Percentiles rank a stretch among this genome's conserved stretches.
Evolutionary conservation across 2,329 filamentous ascomycete genomes (phyloP).

Genomic region (Tolypocladium cylindrosporum): DNA sequence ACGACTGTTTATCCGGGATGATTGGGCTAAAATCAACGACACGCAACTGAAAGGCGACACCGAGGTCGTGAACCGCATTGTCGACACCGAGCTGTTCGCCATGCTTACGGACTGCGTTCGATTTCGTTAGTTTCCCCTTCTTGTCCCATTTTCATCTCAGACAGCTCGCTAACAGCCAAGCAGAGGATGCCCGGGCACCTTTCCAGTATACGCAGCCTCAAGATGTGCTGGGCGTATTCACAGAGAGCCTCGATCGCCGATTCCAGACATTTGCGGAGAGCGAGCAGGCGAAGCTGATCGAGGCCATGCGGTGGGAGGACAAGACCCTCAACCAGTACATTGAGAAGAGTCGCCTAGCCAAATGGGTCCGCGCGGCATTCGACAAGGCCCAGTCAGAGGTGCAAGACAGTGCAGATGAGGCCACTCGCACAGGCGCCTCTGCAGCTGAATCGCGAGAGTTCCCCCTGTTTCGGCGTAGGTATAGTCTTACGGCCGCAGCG

Average conservation of each 20-base stretch:
- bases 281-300: conserved; percentile 55
- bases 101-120: conserved; percentile 56
- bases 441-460: conserved; percentile 1
- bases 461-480: neutral
- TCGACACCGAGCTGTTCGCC: conserved; percentile 56
- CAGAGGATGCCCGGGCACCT: conserved; percentile 31
- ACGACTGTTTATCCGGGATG: conserved; percentile 70
- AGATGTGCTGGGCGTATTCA: conserved; percentile 49
- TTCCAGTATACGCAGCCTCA: conserved; percentile 39
- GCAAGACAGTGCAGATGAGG: conserved; percentile 20
- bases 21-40: conserved; percentile 74
- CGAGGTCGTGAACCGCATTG: conserved; percentile 52
- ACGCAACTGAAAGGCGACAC: conserved; percentile 65
- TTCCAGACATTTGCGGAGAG: conserved; percentile 51
- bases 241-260: conserved; percentile 50
- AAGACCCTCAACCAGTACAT: conserved; percentile 53
- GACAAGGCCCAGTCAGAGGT: conserved; percentile 26
- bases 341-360: conserved; percentile 56
- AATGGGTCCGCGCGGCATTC: conserved; percentile 46
- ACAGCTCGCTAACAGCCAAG: neutral
- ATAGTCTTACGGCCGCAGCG: neutral
- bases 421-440: conserved; percentile 9
- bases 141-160: neutral
- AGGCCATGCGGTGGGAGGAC: conserved; percentile 67
- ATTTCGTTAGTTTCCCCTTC: conserved; percentile 42